Evolutionary conservation across 2,329 filamentous ascomycete species (phyloP).

Genomic region (Metarhizium humberi): DNA sequence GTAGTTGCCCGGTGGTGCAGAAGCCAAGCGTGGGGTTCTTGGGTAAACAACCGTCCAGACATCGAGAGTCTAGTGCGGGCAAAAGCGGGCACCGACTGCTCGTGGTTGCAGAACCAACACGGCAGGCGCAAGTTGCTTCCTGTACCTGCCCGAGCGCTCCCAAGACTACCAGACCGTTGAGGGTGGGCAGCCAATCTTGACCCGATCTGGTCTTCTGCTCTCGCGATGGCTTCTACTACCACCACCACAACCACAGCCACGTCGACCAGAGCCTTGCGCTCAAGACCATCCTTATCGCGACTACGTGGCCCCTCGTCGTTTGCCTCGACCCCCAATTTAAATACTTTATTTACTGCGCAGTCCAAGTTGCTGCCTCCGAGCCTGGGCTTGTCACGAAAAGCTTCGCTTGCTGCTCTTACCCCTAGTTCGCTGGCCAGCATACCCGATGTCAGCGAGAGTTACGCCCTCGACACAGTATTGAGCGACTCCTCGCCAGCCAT

Average conservation of each 20-base stretch:
- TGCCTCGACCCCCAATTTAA: conserved; percentile 51
- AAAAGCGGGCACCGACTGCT: neutral
- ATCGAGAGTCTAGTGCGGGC: neutral
- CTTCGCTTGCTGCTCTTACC: conserved; percentile 61
- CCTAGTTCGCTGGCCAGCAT: conserved; percentile 52
- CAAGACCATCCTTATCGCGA: conserved; percentile 17
- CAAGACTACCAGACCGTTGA: neutral
- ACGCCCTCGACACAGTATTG: conserved; percentile 47
- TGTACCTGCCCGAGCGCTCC: neutral
- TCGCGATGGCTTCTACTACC: conserved; percentile 13
- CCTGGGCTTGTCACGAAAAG: conserved; percentile 57
- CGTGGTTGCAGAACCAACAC: neutral
- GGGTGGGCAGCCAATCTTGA: conserved; percentile 1
- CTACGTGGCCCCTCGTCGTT: conserved; percentile 37
- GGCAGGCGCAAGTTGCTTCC: neutral
- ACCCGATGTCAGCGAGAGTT: conserved; percentile 56
- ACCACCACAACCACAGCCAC: conserved; percentile 10
- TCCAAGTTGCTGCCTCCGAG: conserved; percentile 36
- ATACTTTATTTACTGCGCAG: conserved; percentile 39
- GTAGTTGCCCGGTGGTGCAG: neutral
- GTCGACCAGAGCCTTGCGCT: conserved; percentile 11
- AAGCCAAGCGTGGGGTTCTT: conserved; percentile 1
- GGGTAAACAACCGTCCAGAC: conserved; percentile 8
- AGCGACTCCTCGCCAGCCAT: conserved; percentile 25
- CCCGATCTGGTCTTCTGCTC: conserved; percentile 6